Percentiles rank a stretch among this genome's conserved stretches.
Evolutionary conservation across 192 early-diverging fungal species (phyloP).

Genomic region (Rhizophagus clarus): DNA sequence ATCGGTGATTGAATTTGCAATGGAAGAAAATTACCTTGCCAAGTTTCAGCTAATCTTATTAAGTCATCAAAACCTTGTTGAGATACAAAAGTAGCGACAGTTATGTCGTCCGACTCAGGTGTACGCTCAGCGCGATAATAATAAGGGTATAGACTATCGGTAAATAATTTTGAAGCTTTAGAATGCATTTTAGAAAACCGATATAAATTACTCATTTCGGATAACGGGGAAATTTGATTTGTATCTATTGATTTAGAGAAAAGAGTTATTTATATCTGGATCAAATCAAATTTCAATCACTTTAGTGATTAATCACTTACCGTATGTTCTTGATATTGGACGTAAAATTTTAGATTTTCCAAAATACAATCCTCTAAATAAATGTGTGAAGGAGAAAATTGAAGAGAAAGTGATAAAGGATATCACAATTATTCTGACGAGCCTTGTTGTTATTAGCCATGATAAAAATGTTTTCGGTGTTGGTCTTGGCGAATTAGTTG

Average conservation of each 20-base stretch:
- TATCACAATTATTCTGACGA: background rate
- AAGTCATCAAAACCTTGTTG: constrained; percentile 49
- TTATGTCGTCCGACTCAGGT: constrained; percentile 48
- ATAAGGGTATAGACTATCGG: constrained; percentile 41
- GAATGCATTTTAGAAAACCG: constrained; percentile 45
- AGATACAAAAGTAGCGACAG: constrained; percentile 51
- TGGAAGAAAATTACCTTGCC: constrained; percentile 44
- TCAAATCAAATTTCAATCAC: background rate
- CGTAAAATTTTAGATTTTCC: background rate
- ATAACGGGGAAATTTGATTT: constrained; percentile 14
- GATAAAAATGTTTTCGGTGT: background rate
- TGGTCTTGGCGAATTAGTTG: background rate
- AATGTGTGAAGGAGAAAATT: constrained; percentile 9
- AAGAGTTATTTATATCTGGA: background rate
- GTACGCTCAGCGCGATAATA: constrained; percentile 36
- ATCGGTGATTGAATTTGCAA: background rate
- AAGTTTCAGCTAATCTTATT: constrained; percentile 47
- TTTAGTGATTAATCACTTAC: background rate
- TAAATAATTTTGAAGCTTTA: constrained; percentile 36
- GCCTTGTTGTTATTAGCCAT: background rate
- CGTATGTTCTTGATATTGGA: constrained; percentile 1
- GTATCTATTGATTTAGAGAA: constrained; percentile 18
- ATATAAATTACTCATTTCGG: constrained; percentile 11
- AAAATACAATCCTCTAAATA: background rate
- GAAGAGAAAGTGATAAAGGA: background rate